Base-by-base conservation (phyloP, 2,329 filamentous ascomycete genomes). In the Pseudopyrenochaeta lycopersici region DNA sequence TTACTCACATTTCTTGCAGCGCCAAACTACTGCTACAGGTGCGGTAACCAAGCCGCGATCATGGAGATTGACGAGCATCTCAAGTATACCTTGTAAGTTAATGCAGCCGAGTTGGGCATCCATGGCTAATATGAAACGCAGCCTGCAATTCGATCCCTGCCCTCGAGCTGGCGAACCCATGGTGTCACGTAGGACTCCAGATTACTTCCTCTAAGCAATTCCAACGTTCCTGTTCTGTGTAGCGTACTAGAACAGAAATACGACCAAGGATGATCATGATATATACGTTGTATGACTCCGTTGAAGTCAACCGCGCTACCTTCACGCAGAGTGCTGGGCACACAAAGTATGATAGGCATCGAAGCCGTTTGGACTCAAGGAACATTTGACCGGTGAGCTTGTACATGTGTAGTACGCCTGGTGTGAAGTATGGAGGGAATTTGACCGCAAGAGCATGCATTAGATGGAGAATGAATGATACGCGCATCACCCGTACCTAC, bases 31-130 rank as follows among this genome's bases (percentile, higher is more conserved):
- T 99, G 94, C 83, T 98, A 99, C 84, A 88, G 95, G 77, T 99
- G 95, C 75, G 95, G 95, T 74, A 99, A 99, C 80, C 95, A 98
- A 80, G 95, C 95, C 52, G 95, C 95, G n/a, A 98, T 99, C 77
- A 99, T 99, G 95, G 95, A 98, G 80, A 99, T 99, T 78, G 95
- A 98, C 66, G 95, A 99, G 81, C 93, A 98, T 78, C 82, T 99
- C 75, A 98, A 99, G 84, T 99, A 98, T 81, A 98, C 95, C 73
- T 98, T 99, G 94, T 97, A 85, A 79, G 92, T 29, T 15, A 40
- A n/a, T 27, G n/a, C 23, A 17, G 15, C n/a, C 7, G 38, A 10
- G 17, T 27, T 11, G 12, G 23, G n/a, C 5, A 36, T 29, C 17
- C 6, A 7, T 29, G 41, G 56, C 68, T 76, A 54, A 75, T 63